Conservation (phyloP, 1,139 yeast genomes). For the Eremothecium coryli region DNA sequence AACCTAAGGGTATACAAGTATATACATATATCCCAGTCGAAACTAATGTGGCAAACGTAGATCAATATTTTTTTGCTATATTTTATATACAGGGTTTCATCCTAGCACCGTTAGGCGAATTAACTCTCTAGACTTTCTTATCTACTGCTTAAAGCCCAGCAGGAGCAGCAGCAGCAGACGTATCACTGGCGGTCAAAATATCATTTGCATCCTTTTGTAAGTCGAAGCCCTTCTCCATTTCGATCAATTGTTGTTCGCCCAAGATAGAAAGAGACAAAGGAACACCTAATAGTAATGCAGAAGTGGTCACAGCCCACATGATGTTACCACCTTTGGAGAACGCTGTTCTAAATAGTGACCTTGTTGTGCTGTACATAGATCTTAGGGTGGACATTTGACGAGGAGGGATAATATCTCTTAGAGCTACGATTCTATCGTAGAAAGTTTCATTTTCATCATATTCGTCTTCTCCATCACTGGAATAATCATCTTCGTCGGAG, state of each 20-base stretch:
- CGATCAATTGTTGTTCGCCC: constrained; percentile 87
- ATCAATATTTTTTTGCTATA: no score
- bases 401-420: constrained; percentile 88
- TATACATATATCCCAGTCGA: no score
- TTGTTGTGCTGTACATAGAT: constrained; percentile 33
- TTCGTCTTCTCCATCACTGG: constrained; percentile 62
- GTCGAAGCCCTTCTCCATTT: constrained; percentile 87
- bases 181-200: constrained; percentile 69
- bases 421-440: constrained; percentile 78
- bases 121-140: no score
- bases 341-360: constrained; percentile 37
- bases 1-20: no score
- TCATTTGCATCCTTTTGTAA: constrained; percentile 80
- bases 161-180: constrained; percentile 32
- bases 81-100: no score
- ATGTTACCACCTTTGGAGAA: constrained; percentile 59
- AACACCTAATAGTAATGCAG: constrained; percentile 80
- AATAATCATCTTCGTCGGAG: constrained; percentile 48
- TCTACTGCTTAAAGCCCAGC: no score
- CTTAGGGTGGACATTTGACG: constrained; percentile 50
- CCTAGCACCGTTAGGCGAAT: no score
- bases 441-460: constrained; percentile 77
- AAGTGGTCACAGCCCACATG: constrained; percentile 79
- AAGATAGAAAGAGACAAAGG: constrained; percentile 85
- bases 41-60: no score